Conservation (phyloP, 495 filamentous ascomycete genomes). For the Glarea lozoyensis region DNA sequence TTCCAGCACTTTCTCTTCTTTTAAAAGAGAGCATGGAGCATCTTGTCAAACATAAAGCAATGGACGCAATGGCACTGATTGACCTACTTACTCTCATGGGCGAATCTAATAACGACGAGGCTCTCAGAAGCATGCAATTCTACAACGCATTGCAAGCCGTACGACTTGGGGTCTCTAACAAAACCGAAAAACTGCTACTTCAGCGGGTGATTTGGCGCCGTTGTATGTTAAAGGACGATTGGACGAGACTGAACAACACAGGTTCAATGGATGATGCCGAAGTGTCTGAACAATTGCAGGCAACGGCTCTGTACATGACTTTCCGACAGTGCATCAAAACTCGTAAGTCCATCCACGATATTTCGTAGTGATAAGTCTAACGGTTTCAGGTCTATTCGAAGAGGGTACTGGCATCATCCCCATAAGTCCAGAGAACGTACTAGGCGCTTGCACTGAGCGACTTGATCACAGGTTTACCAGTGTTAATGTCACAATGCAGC, state of each 20-base stretch:
- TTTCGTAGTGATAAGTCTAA: conserved; percentile 6
- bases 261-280: conserved; percentile 30
- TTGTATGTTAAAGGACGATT: conserved; percentile 55
- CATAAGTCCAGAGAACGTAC: conserved; percentile 28
- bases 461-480: conserved; percentile 28
- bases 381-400: conserved; percentile 15
- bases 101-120: conserved; percentile 15
- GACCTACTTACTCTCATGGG: conserved; percentile 72
- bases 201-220: conserved; percentile 60
- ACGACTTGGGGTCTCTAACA: conserved; percentile 28
- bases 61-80: conserved; percentile 59
- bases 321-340: conserved; percentile 23
- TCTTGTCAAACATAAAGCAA: conserved; percentile 56
- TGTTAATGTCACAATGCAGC: conserved; percentile 31
- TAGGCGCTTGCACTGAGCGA: conserved; percentile 29
- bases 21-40: conserved; percentile 56
- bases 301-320: conserved; percentile 31
- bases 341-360: conserved; percentile 17
- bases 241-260: conserved; percentile 41
- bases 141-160: conserved; percentile 49
- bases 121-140: conserved; percentile 36
- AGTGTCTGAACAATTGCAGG: conserved; percentile 23
- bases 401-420: conserved; percentile 11
- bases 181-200: conserved; percentile 27
- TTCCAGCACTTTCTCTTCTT: conserved; percentile 53